phyloP scores from a whole-genome alignment of 805 yeast genomes.

The Candida cerambycidarum region DNA sequence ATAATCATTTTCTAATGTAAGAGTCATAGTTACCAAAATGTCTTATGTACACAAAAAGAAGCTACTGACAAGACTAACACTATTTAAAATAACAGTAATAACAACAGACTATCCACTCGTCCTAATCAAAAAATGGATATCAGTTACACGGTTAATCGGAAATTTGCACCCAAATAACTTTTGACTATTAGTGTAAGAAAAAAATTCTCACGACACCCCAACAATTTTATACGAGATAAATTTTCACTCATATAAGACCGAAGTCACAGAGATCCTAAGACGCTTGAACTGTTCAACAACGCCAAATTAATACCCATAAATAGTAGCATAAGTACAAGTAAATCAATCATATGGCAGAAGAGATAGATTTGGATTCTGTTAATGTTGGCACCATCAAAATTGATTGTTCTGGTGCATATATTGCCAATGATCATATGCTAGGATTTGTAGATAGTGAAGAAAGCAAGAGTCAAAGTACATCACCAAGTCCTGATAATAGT shows the following conservation, averaged over 20 bases:
- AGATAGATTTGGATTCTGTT: slow-evolving; percentile 21
- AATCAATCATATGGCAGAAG: slow-evolving; percentile 6
- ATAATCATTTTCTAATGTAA: slow-evolving; percentile 5
- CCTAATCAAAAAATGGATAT: no score
- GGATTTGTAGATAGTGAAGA: slow-evolving; percentile 17
- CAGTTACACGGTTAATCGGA: background rate
- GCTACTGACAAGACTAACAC: no score
- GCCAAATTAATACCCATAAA: no score
- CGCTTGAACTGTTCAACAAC: no score
- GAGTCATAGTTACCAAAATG: slow-evolving; percentile 4
- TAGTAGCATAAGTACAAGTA: background rate
- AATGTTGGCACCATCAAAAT: slow-evolving; percentile 40
- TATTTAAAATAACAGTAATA: no score
- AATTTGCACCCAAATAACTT: slow-evolving; percentile 2
- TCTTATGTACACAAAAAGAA: no score
- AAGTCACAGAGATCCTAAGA: no score
- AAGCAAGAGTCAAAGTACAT: slow-evolving; percentile 17
- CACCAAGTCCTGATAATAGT: slow-evolving; percentile 21
- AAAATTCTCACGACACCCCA: slow-evolving; percentile 6
- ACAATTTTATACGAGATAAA: slow-evolving; percentile 6
- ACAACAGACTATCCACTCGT: no score
- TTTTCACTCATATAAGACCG: slow-evolving; percentile 1
- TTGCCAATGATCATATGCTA: slow-evolving; percentile 42
- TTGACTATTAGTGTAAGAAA: background rate
- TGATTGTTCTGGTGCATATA: slow-evolving; percentile 47